A percentile compares a stretch with the other conserved stretches of the same genome.
Evolutionary conservation across 768 basidiomycete species (phyloP).

Genomic region (Amanita exitialis): DNA sequence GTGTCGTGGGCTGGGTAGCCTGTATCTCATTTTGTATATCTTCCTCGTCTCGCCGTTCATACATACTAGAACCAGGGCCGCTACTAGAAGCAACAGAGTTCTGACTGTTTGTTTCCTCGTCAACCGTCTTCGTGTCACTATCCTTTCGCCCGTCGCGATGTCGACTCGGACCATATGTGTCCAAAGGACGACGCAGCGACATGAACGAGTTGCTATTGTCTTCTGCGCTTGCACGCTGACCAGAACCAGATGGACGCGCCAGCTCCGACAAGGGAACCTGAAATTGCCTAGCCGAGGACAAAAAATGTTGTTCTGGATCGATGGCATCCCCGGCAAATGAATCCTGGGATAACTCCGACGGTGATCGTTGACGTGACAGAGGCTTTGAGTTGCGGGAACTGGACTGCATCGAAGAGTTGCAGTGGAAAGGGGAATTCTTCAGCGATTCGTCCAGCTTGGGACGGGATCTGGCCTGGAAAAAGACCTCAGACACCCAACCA

Average conservation of each 20-base stretch:
- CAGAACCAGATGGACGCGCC: constrained; percentile 8
- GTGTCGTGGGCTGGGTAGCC: constrained; percentile 26
- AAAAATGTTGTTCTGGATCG: constrained; percentile 34
- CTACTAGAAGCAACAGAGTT: constrained; percentile 3
- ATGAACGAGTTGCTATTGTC: constrained; percentile 1
- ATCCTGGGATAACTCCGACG: constrained; percentile 36
- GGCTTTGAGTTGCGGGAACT: not conserved
- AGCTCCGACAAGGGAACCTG: constrained; percentile 50
- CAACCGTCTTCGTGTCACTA: not conserved
- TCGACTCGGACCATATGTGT: not conserved
- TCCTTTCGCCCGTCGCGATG: not conserved
- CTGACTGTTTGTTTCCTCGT: constrained; percentile 3
- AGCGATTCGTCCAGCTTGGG: not conserved
- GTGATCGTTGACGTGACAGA: constrained; percentile 3
- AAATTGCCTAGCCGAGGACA: constrained; percentile 40
- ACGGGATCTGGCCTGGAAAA: not conserved
- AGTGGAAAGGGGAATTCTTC: not conserved
- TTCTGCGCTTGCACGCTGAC: constrained; percentile 12
- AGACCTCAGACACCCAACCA: not conserved
- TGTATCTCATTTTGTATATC: not conserved
- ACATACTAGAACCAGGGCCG: constrained; percentile 4
- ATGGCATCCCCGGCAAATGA: constrained; percentile 50
- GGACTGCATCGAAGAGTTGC: not conserved
- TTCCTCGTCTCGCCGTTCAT: not conserved
- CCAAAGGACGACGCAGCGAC: not conserved